phyloP scores from a whole-genome alignment of 768 basidiomycete genomes.

The Suillus brevipes region DNA sequence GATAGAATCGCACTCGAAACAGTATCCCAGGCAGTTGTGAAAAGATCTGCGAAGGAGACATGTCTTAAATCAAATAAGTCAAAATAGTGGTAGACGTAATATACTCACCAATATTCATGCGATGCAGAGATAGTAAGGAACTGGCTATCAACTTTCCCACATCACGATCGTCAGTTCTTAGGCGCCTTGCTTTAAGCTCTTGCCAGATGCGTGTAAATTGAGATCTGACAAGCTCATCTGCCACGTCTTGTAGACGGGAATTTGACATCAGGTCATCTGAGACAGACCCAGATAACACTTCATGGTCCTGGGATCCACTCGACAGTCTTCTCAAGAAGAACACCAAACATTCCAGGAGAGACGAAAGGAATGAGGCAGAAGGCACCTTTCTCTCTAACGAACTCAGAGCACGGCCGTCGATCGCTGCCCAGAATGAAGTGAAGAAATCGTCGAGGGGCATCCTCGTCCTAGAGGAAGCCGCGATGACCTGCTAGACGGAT shows the following conservation, averaged over 20 bases:
- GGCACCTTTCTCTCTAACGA: slow-evolving; percentile 52
- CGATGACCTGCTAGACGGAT: slow-evolving; percentile 12
- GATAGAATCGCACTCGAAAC: slow-evolving; percentile 29
- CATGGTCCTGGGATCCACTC: slow-evolving; percentile 19
- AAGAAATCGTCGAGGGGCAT: slow-evolving; percentile 53
- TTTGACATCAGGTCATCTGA: slow-evolving; percentile 10
- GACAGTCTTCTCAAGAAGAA: slow-evolving; percentile 53
- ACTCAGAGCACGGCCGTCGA: slow-evolving; percentile 65
- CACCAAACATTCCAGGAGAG: slow-evolving; percentile 68
- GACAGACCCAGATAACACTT: slow-evolving; percentile 3
- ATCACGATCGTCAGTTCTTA: slow-evolving; percentile 48
- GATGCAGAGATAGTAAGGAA: slow-evolving; percentile 32
- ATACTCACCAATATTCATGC: slow-evolving; percentile 27
- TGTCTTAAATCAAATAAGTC: background rate
- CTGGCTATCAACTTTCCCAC: slow-evolving; percentile 48
- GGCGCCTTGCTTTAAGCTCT: slow-evolving; percentile 40
- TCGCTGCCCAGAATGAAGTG: slow-evolving; percentile 78
- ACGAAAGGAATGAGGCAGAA: slow-evolving; percentile 65
- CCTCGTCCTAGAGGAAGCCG: slow-evolving; percentile 20
- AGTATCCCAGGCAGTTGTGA: slow-evolving; percentile 48
- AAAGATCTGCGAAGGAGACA: slow-evolving; percentile 38
- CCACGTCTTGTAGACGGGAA: slow-evolving; percentile 3
- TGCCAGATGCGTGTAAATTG: slow-evolving; percentile 52
- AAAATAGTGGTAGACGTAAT: slow-evolving; percentile 9
- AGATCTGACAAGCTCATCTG: slow-evolving; percentile 38